phyloP scores from a whole-genome alignment of 352 stramenopile species.

The Globisporangium parvum region DNA sequence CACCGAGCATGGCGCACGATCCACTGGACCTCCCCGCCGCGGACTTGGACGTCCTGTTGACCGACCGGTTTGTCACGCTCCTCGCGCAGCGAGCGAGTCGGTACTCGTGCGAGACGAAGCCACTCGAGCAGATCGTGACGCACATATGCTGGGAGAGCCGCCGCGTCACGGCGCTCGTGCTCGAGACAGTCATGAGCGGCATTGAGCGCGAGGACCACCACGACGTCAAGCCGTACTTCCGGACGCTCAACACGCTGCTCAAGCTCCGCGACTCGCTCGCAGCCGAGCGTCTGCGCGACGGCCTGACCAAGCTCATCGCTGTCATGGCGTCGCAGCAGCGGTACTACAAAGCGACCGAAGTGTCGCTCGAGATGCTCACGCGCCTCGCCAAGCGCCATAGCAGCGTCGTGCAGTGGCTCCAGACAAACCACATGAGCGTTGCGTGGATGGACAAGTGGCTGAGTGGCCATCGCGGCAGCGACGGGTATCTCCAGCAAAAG shows the following conservation, averaged over 20 bases:
- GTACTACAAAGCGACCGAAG: slow-evolving; percentile 84
- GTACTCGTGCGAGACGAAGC: slow-evolving; percentile 78
- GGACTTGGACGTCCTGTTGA: slow-evolving; percentile 64
- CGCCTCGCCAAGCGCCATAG: slow-evolving; percentile 72
- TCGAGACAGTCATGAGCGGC: slow-evolving; percentile 64
- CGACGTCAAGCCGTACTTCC: slow-evolving; percentile 86
- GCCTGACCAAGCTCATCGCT: slow-evolving; percentile 64
- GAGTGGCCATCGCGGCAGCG: slow-evolving; percentile 42
- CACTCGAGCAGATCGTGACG: slow-evolving; percentile 68
- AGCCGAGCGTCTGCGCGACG: slow-evolving; percentile 51
- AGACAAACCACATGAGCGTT: slow-evolving; percentile 55
- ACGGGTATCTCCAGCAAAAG: slow-evolving; percentile 68
- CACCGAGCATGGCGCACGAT: slow-evolving; percentile 63
- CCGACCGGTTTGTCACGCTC: slow-evolving; percentile 70
- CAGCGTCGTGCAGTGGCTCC: slow-evolving; percentile 58
- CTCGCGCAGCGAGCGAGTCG: slow-evolving; percentile 65
- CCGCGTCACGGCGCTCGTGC: slow-evolving; percentile 41
- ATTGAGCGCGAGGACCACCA: slow-evolving; percentile 80
- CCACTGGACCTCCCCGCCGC: slow-evolving; percentile 50
- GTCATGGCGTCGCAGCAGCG: slow-evolving; percentile 82
- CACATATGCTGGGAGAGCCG: slow-evolving; percentile 79
- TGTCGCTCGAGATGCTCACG: slow-evolving; percentile 82
- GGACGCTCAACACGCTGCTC: slow-evolving; percentile 73
- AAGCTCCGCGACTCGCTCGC: slow-evolving; percentile 73
- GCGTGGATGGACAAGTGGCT: slow-evolving; percentile 86